Evolutionary conservation across 345 rosid genomes (phyloP), one percentile per base, ranked within the genome.

Genomic region (Salix purpurea): DNA sequence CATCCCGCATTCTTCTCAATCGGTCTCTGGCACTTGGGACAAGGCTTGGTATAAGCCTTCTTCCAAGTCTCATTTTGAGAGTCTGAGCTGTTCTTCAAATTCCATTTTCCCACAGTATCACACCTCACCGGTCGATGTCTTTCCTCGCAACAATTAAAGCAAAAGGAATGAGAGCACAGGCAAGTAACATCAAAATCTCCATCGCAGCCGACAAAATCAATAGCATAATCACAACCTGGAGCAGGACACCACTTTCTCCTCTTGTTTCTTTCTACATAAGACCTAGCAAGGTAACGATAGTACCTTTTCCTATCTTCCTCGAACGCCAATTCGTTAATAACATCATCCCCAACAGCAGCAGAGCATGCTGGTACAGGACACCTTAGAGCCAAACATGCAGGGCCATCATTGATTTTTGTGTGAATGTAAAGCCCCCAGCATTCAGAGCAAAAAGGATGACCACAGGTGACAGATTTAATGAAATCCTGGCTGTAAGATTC

Each of bases 211-310:
- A 21, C 58, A 64, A 83, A 72, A 2, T 79, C 71, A 39, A 83
- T 26, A 1, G 86, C 83, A 34, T 46, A 48, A 12, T 77, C 74
- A 40, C 86, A 83, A n/a, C 69, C 78, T 10, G 86, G 83, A 24
- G 76, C 80, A 65, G 83, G 86, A 48, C 86, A 83, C 81, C 83
- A 80, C 70, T 80, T 83, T 34, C 56, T 74, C 71, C 34, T 52
- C 78, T 76, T 79, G 74, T 44, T 76, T 7, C 40, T 39, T 71
- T 83, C 84, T 1, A 80, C 39, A 42, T 83, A 83, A n/a, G 78
- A 80, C 78, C 67, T 74, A 65, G 78, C 30, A 12, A 80, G 24
- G 12, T 28, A 83, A 34, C 58, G 13, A 15, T 36, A 58, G 28
- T 83, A 79, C 78, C 39, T 83, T 13, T 73, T 34, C 28, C 39